A percentile compares a stretch with the other conserved stretches of the same genome.
These are phyloP conservation scores for Candida orba DNA, from an alignment of 805 yeast genomes.

Conservation along the genomic window DNA sequence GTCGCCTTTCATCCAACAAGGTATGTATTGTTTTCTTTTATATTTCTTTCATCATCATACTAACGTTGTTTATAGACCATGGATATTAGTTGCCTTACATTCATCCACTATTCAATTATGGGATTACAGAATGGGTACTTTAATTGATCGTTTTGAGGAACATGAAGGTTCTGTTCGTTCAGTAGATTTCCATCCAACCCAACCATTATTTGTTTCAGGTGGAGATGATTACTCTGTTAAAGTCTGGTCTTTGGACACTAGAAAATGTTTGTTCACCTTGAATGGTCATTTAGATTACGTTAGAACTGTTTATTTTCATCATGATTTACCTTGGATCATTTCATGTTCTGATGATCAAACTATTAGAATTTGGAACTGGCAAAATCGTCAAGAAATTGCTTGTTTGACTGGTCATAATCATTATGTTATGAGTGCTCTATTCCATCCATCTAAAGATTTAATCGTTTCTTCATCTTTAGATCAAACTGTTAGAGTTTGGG, in stretches of 20 bases:
- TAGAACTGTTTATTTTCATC: slow-evolving; percentile 90
- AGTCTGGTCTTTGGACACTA: slow-evolving; percentile 91
- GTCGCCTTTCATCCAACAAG: slow-evolving; percentile 93
- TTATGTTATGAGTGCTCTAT: slow-evolving; percentile 96
- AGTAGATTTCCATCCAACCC: slow-evolving; percentile 95
- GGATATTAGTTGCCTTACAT: slow-evolving; percentile 92
- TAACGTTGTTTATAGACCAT: slow-evolving; percentile 51
- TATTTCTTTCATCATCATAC: slow-evolving; percentile 1
- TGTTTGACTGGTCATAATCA: slow-evolving; percentile 97
- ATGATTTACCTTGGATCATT: slow-evolving; percentile 94
- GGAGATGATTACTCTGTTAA: slow-evolving; percentile 95
- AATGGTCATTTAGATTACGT: slow-evolving; percentile 94
- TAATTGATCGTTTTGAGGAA: slow-evolving; percentile 93
- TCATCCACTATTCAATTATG: slow-evolving; percentile 98
- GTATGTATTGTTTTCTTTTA: slow-evolving; percentile 21
- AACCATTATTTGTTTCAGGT: slow-evolving; percentile 93
- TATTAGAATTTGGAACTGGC: slow-evolving; percentile 99
- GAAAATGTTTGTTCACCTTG: slow-evolving; percentile 89
- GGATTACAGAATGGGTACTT: slow-evolving; percentile 99
- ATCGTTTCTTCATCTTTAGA: slow-evolving; percentile 94
- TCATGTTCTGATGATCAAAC: slow-evolving; percentile 98
- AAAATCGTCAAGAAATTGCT: slow-evolving; percentile 94
- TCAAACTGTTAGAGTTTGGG: slow-evolving; percentile 99
- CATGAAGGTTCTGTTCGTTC: slow-evolving; percentile 98
- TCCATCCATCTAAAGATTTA: slow-evolving; percentile 92